Evolutionary conservation across 805 yeast genomes (phyloP), one percentile per base, ranked within the genome.

Genomic region (Candida nemodendra): DNA sequence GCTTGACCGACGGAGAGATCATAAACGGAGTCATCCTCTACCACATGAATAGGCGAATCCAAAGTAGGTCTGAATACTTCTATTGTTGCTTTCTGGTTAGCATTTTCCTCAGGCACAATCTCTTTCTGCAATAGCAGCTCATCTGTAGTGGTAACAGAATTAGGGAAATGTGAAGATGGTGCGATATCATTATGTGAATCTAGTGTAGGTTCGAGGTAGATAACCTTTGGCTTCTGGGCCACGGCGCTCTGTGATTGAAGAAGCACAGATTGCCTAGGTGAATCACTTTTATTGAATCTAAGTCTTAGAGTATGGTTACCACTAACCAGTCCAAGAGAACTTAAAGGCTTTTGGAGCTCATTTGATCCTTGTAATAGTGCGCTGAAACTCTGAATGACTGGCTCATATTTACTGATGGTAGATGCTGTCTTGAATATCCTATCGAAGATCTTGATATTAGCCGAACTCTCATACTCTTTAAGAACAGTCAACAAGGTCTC

Each of bases 1-100:
- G 81, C 82, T 42, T 79, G 81, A 3, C 69, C 69, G 4, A 74
- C 62, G 1, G 75, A 65, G 49, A 79, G 53, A 18, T 75, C 78
- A 36, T 68, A 71, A 0, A 58, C 62, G 0, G 65, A 67, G 5
- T 66, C 71, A 9, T 65, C 66, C 4, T 43, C 28, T 9, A 12
- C 27, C 5, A n/a, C 8, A 12, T 27, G 41, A 3, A 45, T 24
- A 7, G 53, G 48, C 4, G 32, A 32, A 3, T 33, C 24, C 8
- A 33, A 17, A 17, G 37, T 17, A 3, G 53, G 48, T 18, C 42
- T 50, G 39, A 32, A 51, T 4, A 52, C 54, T 29, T 50, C 45
- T 5, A 50, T 47, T n/a, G 33, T 33, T 4, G 29, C 17, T 9
- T 7, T 15, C 12, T 23, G 9, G 7, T 21, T 11, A 21, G 9